Conservation (phyloP, 805 yeast species). For the Candida khao-thaluensis region DNA sequence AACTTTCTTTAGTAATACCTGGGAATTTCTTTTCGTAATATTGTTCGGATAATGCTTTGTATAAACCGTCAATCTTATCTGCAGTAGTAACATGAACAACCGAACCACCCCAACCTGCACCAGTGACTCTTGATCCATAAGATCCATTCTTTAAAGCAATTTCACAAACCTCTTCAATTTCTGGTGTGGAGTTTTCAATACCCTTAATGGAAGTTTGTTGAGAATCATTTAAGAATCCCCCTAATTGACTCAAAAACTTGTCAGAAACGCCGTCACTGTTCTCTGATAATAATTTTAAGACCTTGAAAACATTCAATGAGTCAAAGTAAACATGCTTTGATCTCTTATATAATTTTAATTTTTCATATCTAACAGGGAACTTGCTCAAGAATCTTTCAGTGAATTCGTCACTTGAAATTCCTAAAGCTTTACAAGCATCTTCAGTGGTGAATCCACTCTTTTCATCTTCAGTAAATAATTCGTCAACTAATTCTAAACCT, state of each 20-base stretch:
- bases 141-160: slow-evolving; percentile 59
- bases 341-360: slow-evolving; percentile 55
- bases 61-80: slow-evolving; percentile 37
- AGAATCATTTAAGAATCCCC: slow-evolving; percentile 56
- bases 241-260: slow-evolving; percentile 45
- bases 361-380: slow-evolving; percentile 58
- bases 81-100: slow-evolving; percentile 60
- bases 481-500: slow-evolving; percentile 46
- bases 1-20: slow-evolving; percentile 41
- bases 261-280: slow-evolving; percentile 20
- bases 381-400: slow-evolving; percentile 42
- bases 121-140: slow-evolving; percentile 68
- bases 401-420: slow-evolving; percentile 42
- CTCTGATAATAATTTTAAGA: slow-evolving; percentile 40
- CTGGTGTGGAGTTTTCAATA: slow-evolving; percentile 52
- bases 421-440: slow-evolving; percentile 46
- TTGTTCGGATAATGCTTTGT: slow-evolving; percentile 44
- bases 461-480: slow-evolving; percentile 31
- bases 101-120: slow-evolving; percentile 80
- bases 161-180: slow-evolving; percentile 50
- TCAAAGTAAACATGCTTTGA: slow-evolving; percentile 65
- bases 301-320: slow-evolving; percentile 55
- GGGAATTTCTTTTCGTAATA: slow-evolving; percentile 54
- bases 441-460: slow-evolving; percentile 49
- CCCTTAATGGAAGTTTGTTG: slow-evolving; percentile 49